phyloP scores from a whole-genome alignment of 768 basidiomycete genomes.

The Rhizopogon roseolus region DNA sequence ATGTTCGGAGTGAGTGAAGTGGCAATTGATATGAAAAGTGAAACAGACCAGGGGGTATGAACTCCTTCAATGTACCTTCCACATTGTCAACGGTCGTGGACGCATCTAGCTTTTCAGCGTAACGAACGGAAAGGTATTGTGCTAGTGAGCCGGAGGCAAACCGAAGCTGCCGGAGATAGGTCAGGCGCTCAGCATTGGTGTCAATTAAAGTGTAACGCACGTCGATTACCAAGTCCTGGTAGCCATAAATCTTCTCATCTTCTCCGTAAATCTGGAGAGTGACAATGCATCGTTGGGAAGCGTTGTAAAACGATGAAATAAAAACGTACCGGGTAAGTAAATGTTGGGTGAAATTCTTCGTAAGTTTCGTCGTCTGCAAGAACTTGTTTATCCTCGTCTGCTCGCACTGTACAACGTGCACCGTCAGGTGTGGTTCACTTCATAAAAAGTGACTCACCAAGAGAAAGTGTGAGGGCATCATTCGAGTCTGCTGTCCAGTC shows the following conservation, averaged over 20 bases:
- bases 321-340: conserved; percentile 84
- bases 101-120: conserved; percentile 59
- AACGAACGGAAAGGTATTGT: conserved; percentile 68
- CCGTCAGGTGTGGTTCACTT: neutral
- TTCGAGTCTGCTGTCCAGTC: conserved; percentile 82
- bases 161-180: conserved; percentile 47
- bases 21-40: neutral
- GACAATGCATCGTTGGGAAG: neutral
- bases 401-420: conserved; percentile 48
- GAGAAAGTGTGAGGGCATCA: conserved; percentile 66
- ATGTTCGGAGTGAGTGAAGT: neutral
- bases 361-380: conserved; percentile 55
- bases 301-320: neutral
- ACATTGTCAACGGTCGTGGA: conserved; percentile 82
- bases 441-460: conserved; percentile 43
- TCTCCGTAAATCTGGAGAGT: conserved; percentile 81
- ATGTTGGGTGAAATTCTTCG: conserved; percentile 74
- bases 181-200: neutral
- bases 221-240: conserved; percentile 77
- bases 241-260: conserved; percentile 95
- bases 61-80: conserved; percentile 67
- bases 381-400: conserved; percentile 56
- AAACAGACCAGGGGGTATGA: conserved; percentile 64
- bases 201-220: conserved; percentile 39
- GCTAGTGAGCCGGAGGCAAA: conserved; percentile 85